Evolutionary conservation across 202 grass and related monocot genomes (phyloP).

Genomic region (Elaeis oleifera): DNA sequence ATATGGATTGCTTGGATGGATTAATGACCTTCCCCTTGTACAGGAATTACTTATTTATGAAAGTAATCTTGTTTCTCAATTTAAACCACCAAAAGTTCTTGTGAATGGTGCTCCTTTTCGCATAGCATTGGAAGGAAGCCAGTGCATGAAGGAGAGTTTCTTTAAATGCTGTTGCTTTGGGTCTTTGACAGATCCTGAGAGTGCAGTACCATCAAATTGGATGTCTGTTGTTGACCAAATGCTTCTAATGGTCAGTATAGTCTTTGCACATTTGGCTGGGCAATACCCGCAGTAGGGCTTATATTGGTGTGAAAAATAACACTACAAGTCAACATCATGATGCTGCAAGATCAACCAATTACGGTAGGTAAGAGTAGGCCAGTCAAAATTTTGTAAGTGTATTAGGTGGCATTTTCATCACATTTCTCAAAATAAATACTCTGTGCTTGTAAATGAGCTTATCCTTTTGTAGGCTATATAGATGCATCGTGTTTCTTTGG

Average conservation of each 20-base stretch:
- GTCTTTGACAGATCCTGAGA: constrained; percentile 39
- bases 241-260: constrained; percentile 69
- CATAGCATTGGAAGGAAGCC: constrained; percentile 17
- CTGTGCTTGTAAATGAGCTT: constrained; percentile 6
- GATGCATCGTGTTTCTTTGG: constrained; percentile 24
- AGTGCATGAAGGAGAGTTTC: constrained; percentile 17
- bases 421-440: constrained; percentile 15
- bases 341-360: constrained; percentile 34
- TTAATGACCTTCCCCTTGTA: neutral
- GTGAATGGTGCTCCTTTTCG: constrained; percentile 15
- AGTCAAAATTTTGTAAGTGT: constrained; percentile 19
- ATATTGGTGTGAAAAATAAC: constrained; percentile 20
- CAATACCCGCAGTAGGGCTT: constrained; percentile 33
- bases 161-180: constrained; percentile 35
- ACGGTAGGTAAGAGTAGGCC: constrained; percentile 91
- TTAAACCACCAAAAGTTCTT: constrained; percentile 19
- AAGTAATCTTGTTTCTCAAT: constrained; percentile 24
- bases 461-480: constrained; percentile 21
- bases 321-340: constrained; percentile 11
- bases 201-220: constrained; percentile 29
- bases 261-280: constrained; percentile 74
- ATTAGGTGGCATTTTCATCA: neutral
- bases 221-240: constrained; percentile 51
- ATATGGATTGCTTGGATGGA: no score
- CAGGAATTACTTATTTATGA: constrained; percentile 30